phyloP scores from a whole-genome alignment of 345 rosid genomes.

The Brassica juncea region DNA sequence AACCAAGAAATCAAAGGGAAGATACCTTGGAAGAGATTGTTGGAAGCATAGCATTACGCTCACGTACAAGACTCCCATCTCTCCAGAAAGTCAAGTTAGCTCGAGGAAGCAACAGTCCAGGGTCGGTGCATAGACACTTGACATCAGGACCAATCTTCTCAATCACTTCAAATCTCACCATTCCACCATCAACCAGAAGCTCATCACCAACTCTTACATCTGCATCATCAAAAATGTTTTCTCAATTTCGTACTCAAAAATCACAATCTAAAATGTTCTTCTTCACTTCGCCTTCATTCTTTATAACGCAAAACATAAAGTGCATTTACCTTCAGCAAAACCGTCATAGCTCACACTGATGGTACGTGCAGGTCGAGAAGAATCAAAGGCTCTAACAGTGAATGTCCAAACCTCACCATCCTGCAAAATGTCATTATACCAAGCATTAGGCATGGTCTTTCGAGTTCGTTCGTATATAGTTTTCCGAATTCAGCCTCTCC shows the following conservation, averaged over 20 bases:
- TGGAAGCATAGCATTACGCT: constrained; percentile 99
- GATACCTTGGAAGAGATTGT: constrained; percentile 87
- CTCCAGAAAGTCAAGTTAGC: constrained; percentile 99
- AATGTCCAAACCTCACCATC: constrained; percentile 99
- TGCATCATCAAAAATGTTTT: constrained; percentile 32
- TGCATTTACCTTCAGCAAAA: constrained; percentile 79
- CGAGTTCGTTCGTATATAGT: not conserved
- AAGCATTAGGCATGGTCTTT: not conserved
- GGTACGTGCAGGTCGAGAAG: constrained; percentile 72
- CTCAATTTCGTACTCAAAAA: not conserved
- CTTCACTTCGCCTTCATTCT: not conserved
- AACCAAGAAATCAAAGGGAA: constrained; percentile 1
- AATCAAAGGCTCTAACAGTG: constrained; percentile 85
- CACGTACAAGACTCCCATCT: constrained; percentile 95
- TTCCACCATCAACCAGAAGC: constrained; percentile 95
- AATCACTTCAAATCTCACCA: constrained; percentile 98
- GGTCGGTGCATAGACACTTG: constrained; percentile 88
- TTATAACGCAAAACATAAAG: not conserved
- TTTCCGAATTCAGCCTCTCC: not conserved
- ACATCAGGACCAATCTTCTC: constrained; percentile 99
- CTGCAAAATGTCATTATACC: constrained; percentile 38
- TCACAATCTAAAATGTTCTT: not conserved
- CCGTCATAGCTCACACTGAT: constrained; percentile 94
- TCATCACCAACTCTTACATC: constrained; percentile 96
- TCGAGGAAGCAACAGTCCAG: constrained; percentile 92